phyloP scores from a whole-genome alignment of 2,329 filamentous ascomycete genomes.

The Emergomyces orientalis region DNA sequence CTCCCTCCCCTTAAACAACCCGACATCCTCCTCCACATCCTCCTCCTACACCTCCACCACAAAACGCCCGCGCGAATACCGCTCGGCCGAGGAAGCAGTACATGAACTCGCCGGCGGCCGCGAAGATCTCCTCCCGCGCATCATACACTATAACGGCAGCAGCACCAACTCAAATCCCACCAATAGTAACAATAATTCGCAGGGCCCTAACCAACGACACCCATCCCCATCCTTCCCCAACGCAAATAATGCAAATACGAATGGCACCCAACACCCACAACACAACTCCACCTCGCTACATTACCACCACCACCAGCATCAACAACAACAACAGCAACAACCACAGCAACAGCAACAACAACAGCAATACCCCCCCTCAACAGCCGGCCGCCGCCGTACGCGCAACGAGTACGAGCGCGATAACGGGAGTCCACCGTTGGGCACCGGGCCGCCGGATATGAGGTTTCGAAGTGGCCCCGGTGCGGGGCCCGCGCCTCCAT shows the following conservation, averaged over 20 bases:
- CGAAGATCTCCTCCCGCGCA: slow-evolving; percentile 80
- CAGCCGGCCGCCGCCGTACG: slow-evolving; percentile 56
- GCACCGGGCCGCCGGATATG: slow-evolving; percentile 58
- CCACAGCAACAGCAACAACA: slow-evolving; percentile 17
- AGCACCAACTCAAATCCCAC: slow-evolving; percentile 48
- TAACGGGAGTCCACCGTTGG: slow-evolving; percentile 74
- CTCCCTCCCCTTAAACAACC: slow-evolving; percentile 49
- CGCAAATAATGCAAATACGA: slow-evolving; percentile 2
- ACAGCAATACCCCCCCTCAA: neutral
- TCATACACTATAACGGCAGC: slow-evolving; percentile 91
- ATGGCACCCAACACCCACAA: slow-evolving; percentile 28
- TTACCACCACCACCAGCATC: slow-evolving; percentile 18
- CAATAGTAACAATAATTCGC: no score
- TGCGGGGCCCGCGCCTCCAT: neutral
- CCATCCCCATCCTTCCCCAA: slow-evolving; percentile 26
- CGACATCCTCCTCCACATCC: slow-evolving; percentile 29
- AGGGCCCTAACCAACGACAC: slow-evolving; percentile 14
- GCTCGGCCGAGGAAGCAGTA: slow-evolving; percentile 91
- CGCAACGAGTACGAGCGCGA: slow-evolving; percentile 87
- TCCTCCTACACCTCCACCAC: slow-evolving; percentile 30
- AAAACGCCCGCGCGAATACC: slow-evolving; percentile 69
- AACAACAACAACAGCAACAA: slow-evolving; percentile 1
- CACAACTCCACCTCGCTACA: slow-evolving; percentile 25
- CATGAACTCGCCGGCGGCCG: slow-evolving; percentile 83
- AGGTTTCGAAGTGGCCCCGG: slow-evolving; percentile 31